Evolutionary conservation across 352 stramenopile genomes (phyloP), one percentile per base, ranked within the genome.

Genomic region (Globisporangium canariense): DNA sequence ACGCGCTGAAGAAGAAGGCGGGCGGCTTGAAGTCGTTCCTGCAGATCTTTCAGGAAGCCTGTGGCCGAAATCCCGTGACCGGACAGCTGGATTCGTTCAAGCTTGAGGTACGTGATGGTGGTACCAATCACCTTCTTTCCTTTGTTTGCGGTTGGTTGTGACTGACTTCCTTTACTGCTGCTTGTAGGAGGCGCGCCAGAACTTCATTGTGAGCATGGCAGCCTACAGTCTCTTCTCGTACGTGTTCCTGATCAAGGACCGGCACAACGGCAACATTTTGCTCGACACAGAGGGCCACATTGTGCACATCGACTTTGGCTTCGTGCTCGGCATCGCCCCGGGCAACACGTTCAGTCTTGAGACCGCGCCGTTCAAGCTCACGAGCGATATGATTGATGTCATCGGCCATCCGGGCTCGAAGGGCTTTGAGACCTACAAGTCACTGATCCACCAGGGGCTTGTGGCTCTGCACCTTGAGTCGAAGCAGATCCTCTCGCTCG

Each of bases 231-330:
- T 99, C 18, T 94, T 99, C 56, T 97, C 81, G 38, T 99, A 99
- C 67, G 79, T 99, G 1, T 88, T 99, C 40, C 83, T 98, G 28
- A 76, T 99, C 60, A 99, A 99, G 65, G 97, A 99, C 72, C 84
- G 96, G 13, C 97, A 99, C 84, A 99, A 99, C 63, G 97, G 96
- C 22, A 99, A 99, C 75, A 97, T 99, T 50, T 97, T 99, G 80
- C 86, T 99, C 34, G 92, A 98, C 69, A 96, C 77, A 4, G 81
- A 95, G 65, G 96, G 97, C 3, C 93, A 98, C 70, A 73, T 99
- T 20, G 89, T 99, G 55, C 96, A 99, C 79, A 99, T 99, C 73
- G 97, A 99, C 74, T 99, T 99, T 88, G 97, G 97, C 20, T 99
- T 99, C 72, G 91, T 98, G 34, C 88, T 99, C 62, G 96, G 96